Percentiles rank a stretch among this genome's conserved stretches.
phyloP scores from a whole-genome alignment of 768 basidiomycete species.

The Pluteus cervinus region DNA sequence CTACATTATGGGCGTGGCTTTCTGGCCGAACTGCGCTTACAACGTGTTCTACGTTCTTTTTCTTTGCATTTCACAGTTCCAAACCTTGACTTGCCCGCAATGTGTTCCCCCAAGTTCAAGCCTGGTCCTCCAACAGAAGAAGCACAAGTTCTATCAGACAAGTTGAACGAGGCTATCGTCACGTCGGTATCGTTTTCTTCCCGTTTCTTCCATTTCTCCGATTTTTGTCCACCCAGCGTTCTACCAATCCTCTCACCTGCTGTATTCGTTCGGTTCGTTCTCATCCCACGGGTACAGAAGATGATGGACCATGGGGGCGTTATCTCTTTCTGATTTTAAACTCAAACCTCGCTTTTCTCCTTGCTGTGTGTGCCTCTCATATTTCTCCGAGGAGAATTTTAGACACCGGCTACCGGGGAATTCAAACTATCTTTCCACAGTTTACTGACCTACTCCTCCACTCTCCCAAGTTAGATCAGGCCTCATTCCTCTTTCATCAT shows the following conservation, averaged over 20 bases:
- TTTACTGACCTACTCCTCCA: conserved; percentile 2
- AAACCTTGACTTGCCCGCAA: conserved; percentile 88
- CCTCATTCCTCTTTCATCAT: conserved; percentile 54
- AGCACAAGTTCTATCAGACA: conserved; percentile 84
- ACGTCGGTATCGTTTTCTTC: conserved; percentile 40
- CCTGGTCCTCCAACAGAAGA: conserved; percentile 94
- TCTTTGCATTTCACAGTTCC: conserved; percentile 52
- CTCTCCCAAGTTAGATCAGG: conserved; percentile 49
- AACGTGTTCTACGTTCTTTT: background rate
- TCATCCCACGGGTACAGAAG: background rate
- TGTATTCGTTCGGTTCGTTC: background rate
- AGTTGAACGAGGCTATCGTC: conserved; percentile 71
- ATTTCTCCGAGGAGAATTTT: background rate
- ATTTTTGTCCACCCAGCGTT: background rate
- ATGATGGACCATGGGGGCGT: background rate
- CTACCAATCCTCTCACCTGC: background rate
- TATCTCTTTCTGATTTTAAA: background rate
- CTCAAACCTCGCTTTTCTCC: background rate
- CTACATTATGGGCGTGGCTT: background rate
- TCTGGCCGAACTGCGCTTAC: background rate
- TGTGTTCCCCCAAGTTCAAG: conserved; percentile 92
- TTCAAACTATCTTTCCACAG: too few relatives aligned
- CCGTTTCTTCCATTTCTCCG: background rate
- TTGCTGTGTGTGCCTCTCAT: background rate
- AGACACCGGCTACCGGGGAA: too few relatives aligned